Evolutionary conservation across 768 basidiomycete genomes (phyloP).

Genomic region (Mrakia hoshinonis): DNA sequence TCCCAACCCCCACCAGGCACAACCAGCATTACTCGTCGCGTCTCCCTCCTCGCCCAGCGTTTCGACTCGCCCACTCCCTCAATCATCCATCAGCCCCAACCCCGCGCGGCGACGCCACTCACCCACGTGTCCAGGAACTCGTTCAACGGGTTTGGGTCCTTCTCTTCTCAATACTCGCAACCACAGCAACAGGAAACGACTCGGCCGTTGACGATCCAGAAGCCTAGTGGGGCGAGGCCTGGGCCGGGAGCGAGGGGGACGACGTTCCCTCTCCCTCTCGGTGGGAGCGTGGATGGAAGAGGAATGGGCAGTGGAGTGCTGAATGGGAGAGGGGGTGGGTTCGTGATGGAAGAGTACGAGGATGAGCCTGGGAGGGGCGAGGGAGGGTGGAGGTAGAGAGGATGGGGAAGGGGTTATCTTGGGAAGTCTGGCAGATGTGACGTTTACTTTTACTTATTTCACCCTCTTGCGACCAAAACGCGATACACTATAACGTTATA

Average conservation of each 20-base stretch:
- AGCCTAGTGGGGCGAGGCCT: too few species aligned
- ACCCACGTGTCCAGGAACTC: not conserved
- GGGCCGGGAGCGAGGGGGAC: not conserved
- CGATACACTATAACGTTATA: too few species aligned
- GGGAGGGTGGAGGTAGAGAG: too few species aligned
- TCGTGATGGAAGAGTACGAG: constrained; percentile 1
- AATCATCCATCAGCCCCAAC: not conserved
- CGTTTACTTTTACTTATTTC: too few species aligned
- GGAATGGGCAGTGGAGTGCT: not conserved
- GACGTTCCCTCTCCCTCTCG: not conserved
- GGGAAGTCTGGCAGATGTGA: too few species aligned
- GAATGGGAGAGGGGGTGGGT: not conserved
- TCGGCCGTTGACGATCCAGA: too few species aligned
- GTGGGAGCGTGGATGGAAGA: not conserved
- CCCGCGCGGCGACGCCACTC: not conserved
- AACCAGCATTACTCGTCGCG: not conserved
- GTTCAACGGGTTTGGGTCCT: not conserved
- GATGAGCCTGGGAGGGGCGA: not conserved
- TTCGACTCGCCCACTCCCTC: constrained; percentile 5
- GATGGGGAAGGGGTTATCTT: too few species aligned
- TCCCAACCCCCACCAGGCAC: not conserved
- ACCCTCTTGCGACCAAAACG: too few species aligned
- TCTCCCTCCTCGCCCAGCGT: constrained; percentile 10
- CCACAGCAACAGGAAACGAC: not conserved
- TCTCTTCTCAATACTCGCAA: not conserved